A percentile compares a stretch with the other conserved stretches of the same genome.
These are phyloP conservation scores for Chlorophyllum brunneum DNA, from an alignment of 768 basidiomycete genomes.

Conservation along the genomic window DNA sequence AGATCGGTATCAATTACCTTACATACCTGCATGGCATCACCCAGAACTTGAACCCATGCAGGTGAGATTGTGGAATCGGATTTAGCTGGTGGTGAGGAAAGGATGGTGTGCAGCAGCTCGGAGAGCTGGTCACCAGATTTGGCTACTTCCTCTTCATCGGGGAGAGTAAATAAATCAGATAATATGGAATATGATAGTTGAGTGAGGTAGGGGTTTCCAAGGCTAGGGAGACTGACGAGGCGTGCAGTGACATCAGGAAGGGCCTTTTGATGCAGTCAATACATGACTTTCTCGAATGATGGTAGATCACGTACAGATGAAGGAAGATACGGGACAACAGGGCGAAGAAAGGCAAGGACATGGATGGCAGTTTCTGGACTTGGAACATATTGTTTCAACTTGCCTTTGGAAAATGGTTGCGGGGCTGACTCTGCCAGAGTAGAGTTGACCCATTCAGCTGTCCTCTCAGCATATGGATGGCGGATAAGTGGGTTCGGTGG, in stretches of 20 bases:
- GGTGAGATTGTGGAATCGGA: constrained; percentile 65
- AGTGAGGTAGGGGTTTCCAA: constrained; percentile 86
- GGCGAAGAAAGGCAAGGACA: constrained; percentile 67
- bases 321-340: constrained; percentile 57
- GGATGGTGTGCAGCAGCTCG: constrained; percentile 59
- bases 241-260: constrained; percentile 65
- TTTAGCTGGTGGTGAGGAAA: constrained; percentile 67
- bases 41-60: constrained; percentile 78
- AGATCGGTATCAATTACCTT: constrained; percentile 43
- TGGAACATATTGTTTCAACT: constrained; percentile 49
- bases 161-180: constrained; percentile 68
- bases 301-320: constrained; percentile 54
- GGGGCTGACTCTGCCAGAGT: constrained; percentile 63
- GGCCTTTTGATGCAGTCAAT: constrained; percentile 39
- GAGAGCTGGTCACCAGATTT: constrained; percentile 52
- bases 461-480: constrained; percentile 85
- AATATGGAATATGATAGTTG: constrained; percentile 85
- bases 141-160: constrained; percentile 45
- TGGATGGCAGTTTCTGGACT: constrained; percentile 75
- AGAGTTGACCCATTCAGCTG: constrained; percentile 73
- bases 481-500: constrained; percentile 73
- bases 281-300: constrained; percentile 1
- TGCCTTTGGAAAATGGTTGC: constrained; percentile 58
- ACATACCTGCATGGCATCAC: constrained; percentile 67
- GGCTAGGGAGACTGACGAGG: constrained; percentile 78